Evolutionary conservation across 2,329 filamentous ascomycete genomes (phyloP), one percentile per base, ranked within the genome.

Genomic region (Neoscytalidium dimidiatum): DNA sequence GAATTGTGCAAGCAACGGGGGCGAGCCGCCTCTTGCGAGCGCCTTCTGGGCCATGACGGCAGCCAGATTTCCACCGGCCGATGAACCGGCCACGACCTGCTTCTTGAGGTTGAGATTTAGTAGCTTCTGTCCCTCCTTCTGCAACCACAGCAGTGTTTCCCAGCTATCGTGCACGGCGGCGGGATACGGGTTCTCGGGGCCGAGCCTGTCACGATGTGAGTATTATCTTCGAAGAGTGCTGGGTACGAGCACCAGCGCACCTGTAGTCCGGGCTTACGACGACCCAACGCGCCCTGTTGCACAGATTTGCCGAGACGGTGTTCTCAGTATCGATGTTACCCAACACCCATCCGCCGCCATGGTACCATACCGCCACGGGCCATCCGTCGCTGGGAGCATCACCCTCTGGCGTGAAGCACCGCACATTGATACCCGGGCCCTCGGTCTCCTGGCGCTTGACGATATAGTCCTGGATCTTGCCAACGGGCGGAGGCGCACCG

Each of bases 341-440:
- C 60, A 77, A 71, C 4, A 74, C 78, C 77, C 77, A 80, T 2
- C 78, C 78, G 4, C 78, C 78, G 23, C 78, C 78, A 49, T 80
- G 78, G 26, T 74, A 75, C 78, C 78, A 80, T 8, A 80, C 62
- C n/a, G 79, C 70, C 4, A 72, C 69, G 2, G 78, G 77, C 77
- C 77, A 79, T 2, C 74, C 77, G 5, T 65, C 64, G 0, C 62
- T 62, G 6, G 73, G 72, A 21, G 66, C 56, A 1, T 69, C 48
- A 2, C 69, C 69, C 1, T 66, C 67, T 2, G 77, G 78, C 2
- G 68, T 71, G 58, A 77, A 80, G 7, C 74, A 69, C n/a, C 78
- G 70, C 5, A 75, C 69, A 3, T 69, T 67, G 31, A 77, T 77
- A 11, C 67, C 67, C 4, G 66, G 70, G 0, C 79, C 62, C 0